Evolutionary conservation across 2,329 filamentous ascomycete genomes (phyloP).

Genomic region (Fusarium chuoi): DNA sequence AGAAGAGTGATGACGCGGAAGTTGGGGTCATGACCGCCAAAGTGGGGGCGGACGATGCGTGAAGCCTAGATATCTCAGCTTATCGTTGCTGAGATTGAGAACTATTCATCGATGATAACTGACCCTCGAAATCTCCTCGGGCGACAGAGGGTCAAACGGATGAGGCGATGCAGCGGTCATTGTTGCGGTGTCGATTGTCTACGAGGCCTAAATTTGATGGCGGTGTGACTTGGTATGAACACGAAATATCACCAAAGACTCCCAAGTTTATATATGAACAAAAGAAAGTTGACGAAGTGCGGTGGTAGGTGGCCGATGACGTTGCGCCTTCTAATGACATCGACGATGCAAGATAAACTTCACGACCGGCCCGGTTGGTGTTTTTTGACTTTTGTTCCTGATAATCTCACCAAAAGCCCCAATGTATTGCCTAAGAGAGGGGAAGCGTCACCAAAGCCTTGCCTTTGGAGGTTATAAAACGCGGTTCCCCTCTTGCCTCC

Average conservation of each 20-base stretch:
- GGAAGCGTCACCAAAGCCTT: neutral
- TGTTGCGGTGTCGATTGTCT: neutral
- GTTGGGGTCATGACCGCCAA: slow-evolving; percentile 42
- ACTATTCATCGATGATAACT: neutral
- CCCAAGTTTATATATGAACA: neutral
- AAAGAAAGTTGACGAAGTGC: neutral
- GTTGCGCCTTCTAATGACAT: slow-evolving; percentile 7
- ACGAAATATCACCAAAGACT: neutral
- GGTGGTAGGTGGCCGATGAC: too few relatives aligned
- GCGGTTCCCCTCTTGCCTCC: slow-evolving; percentile 2
- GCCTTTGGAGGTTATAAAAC: slow-evolving; percentile 4
- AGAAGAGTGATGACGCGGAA: slow-evolving; percentile 62
- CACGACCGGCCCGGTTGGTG: neutral
- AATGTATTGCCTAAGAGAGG: neutral
- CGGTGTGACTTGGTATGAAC: too few relatives aligned
- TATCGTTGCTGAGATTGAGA: neutral
- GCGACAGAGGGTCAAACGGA: slow-evolving; percentile 43
- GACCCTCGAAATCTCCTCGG: slow-evolving; percentile 42
- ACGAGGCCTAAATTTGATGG: neutral
- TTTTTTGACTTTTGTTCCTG: neutral
- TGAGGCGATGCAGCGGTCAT: slow-evolving; percentile 14
- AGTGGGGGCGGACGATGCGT: slow-evolving; percentile 34
- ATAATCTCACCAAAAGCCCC: neutral
- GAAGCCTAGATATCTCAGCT: slow-evolving; percentile 32
- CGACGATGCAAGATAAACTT: neutral